phyloP scores from a whole-genome alignment of 345 rosid species.

The Citrus maxima region DNA sequence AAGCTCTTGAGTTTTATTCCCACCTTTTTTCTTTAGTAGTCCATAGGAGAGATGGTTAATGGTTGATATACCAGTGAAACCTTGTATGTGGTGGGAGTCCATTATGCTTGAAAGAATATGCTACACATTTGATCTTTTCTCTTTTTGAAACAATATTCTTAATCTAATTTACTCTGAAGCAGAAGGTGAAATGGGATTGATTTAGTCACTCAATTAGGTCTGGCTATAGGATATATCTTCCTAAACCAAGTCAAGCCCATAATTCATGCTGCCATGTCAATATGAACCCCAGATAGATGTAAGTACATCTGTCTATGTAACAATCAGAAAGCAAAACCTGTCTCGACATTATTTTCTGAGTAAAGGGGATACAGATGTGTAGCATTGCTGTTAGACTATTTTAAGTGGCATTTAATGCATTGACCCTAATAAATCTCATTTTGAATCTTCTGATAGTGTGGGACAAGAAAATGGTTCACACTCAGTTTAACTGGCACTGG shows the following conservation, averaged over 20 bases:
- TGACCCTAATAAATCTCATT: neutral
- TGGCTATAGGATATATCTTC: neutral
- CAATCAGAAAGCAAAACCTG: neutral
- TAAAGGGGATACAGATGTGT: neutral
- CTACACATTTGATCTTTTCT: neutral
- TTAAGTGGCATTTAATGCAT: neutral
- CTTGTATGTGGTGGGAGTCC: neutral
- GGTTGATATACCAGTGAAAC: neutral
- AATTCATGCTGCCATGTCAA: neutral
- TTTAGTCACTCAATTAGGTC: neutral
- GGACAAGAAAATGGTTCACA: slow-evolving; percentile 99
- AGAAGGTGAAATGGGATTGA: neutral
- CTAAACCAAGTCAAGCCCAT: neutral
- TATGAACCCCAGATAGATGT: neutral
- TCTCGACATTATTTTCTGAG: neutral
- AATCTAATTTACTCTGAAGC: neutral
- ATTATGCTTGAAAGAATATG: neutral
- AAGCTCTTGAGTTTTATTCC: neutral
- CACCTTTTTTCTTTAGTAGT: neutral
- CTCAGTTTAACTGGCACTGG: slow-evolving; percentile 91
- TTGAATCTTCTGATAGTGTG: slow-evolving; percentile 51
- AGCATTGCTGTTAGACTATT: neutral
- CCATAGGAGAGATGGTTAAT: neutral
- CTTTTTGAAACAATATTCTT: neutral
- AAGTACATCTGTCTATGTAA: neutral